Conservation (phyloP, 257 asterid species). For the Plantago major region DNA sequence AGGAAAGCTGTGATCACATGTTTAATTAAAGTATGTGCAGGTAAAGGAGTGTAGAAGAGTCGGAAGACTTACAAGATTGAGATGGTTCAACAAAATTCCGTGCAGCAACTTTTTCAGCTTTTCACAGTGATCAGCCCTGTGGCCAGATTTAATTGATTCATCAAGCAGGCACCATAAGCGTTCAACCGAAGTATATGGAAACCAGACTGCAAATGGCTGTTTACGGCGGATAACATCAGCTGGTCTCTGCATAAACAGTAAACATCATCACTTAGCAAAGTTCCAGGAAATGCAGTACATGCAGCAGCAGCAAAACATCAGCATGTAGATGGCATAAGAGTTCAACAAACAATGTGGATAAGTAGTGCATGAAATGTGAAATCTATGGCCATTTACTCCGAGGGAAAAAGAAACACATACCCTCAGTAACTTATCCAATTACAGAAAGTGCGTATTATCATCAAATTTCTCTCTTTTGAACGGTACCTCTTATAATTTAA, state of each 20-base stretch:
- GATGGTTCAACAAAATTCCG: slow-evolving; percentile 62
- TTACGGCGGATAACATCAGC: slow-evolving; percentile 71
- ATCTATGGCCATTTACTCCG: no score
- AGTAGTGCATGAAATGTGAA: no score
- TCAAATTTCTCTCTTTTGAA: no score
- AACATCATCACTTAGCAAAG: slow-evolving; percentile 5
- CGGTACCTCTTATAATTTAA: no score
- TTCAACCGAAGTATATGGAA: slow-evolving; percentile 80
- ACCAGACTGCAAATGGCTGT: slow-evolving; percentile 75
- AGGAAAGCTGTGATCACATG: slow-evolving; percentile 2
- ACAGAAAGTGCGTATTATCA: no score
- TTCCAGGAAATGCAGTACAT: slow-evolving; percentile 3
- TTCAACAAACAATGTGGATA: no score
- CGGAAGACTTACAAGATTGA: slow-evolving; percentile 48
- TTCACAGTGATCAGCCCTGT: slow-evolving; percentile 74
- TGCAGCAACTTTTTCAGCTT: slow-evolving; percentile 66
- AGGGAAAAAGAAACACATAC: no score
- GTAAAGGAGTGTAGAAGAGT: slow-evolving; percentile 1
- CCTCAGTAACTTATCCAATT: no score
- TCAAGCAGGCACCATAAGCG: slow-evolving; percentile 86
- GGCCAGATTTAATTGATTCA: slow-evolving; percentile 74
- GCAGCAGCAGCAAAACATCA: not conserved
- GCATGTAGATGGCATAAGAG: not conserved
- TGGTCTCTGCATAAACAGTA: slow-evolving; percentile 62
- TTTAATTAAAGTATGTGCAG: not conserved